These are phyloP conservation scores for Fusarium succisae DNA, from an alignment of 2,329 filamentous ascomycete genomes.

Conservation along the genomic window DNA sequence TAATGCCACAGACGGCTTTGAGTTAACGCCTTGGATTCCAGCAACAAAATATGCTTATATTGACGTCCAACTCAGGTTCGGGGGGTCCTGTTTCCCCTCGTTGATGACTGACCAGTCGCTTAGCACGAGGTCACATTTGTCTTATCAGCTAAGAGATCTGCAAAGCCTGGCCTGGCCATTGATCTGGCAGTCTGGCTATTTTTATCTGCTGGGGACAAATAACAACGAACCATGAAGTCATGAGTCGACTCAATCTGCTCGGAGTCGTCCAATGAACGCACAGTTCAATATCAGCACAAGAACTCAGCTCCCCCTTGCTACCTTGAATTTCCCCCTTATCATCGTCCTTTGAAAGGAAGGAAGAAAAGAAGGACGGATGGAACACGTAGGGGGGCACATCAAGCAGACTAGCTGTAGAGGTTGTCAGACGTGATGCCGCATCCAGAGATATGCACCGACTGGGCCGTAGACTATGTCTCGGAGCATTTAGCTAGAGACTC, in stretches of 20 bases:
- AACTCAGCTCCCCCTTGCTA: constrained; percentile 5
- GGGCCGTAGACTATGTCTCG: constrained; percentile 16
- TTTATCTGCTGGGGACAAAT: background rate
- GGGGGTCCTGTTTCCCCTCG: background rate
- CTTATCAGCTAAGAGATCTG: constrained; percentile 2
- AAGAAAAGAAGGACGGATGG: constrained; percentile 21
- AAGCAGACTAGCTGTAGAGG: background rate
- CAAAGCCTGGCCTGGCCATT: background rate
- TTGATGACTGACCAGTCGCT: background rate
- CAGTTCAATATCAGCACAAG: background rate
- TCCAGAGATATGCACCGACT: constrained; percentile 13
- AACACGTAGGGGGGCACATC: background rate
- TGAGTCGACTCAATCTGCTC: background rate
- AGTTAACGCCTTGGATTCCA: background rate
- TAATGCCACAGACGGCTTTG: background rate
- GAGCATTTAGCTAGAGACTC: constrained; percentile 18
- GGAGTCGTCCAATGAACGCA: background rate
- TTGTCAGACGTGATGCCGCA: constrained; percentile 21
- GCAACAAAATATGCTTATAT: constrained; percentile 11
- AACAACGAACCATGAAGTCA: constrained; percentile 7
- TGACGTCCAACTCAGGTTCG: background rate
- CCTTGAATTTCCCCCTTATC: constrained; percentile 4
- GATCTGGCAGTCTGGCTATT: background rate
- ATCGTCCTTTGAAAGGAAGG: constrained; percentile 1
- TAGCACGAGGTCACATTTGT: background rate